Base-by-base conservation (phyloP, 192 early-diverging fungal genomes). In the Obelidium mucronatum region DNA sequence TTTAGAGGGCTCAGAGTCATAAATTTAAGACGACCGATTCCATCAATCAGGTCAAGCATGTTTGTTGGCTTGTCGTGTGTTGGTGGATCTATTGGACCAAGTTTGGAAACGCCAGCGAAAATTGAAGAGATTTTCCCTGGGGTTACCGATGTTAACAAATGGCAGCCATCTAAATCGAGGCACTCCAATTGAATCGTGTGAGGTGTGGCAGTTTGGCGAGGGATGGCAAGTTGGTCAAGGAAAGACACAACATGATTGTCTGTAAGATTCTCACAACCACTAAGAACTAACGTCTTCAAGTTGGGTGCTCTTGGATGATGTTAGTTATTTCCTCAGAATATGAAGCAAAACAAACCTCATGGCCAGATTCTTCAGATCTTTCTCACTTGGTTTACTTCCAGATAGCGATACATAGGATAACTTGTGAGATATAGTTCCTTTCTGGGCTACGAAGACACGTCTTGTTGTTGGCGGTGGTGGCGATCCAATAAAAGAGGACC, bases 11-110 rank as follows among this genome's bases (percentile, higher is more conserved):
- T 62, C 5, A n/a, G 28, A 24, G 59, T 74, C 72, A 74, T 22
- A 42, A 74, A 74, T 40, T 74, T 74, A 2, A 74, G 37, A 28
- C 72, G 72, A 1, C 72, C 72, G 1, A 58, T 26, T 11, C 22
- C 34, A 39, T 74, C 72, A 5, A 74, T 17, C 22, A 74, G 72
- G 22, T 74, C 72, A 22, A 74, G 59, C 72, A 74, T 74, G 60
- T 54, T 74, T 13, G 37, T 63, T 4, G 60, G 37, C 11, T 15
- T 17, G n/a, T 40, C 17, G 31, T 60, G 22, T 13, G 26, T 17
- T n/a, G 37, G 72, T 22, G 56, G 58, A 4, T 22, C 6, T 4
- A 40, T 39, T 33, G 31, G 11, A 26, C 59, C 56, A 24, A 26
- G 24, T 33, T 51, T 24, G 3, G 26, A 13, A n/a, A 60, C 59